Percentiles rank a stretch among this genome's conserved stretches.
Evolutionary conservation across 805 yeast species (phyloP).

Genomic region (Starmerella ratchasimensis): DNA sequence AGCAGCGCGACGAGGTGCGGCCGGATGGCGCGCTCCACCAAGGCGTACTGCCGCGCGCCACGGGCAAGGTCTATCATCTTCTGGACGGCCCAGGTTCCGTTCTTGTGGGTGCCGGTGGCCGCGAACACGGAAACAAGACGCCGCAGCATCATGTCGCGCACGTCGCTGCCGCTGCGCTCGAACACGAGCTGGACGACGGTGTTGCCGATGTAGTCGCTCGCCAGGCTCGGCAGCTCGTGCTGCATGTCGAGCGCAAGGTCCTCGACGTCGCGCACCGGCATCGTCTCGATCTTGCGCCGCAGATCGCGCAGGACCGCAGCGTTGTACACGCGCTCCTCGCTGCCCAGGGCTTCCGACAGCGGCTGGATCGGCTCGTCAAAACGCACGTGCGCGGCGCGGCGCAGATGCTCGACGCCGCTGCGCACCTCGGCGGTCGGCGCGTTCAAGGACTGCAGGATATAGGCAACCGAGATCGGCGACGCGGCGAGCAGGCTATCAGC

Average conservation of each 20-base stretch:
- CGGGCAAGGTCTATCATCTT: conserved; percentile 70
- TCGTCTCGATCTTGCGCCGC: conserved; percentile 48
- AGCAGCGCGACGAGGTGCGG: conserved; percentile 77
- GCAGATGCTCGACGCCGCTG: conserved; percentile 21
- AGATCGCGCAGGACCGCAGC: conserved; percentile 80
- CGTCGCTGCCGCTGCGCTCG: conserved; percentile 50
- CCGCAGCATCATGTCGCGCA: conserved; percentile 70
- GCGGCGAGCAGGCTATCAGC: conserved; percentile 1
- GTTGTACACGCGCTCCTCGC: conserved; percentile 52
- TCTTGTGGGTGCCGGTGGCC: conserved; percentile 88
- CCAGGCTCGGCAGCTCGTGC: conserved; percentile 76
- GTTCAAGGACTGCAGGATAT: conserved; percentile 26
- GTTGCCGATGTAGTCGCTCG: conserved; percentile 88
- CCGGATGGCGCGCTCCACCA: conserved; percentile 55
- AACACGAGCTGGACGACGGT: conserved; percentile 89
- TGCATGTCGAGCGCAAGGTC: conserved; percentile 71
- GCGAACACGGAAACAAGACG: conserved; percentile 67
- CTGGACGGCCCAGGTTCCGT: conserved; percentile 99
- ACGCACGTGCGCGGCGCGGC: conserved; percentile 25
- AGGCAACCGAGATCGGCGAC: conserved; percentile 20
- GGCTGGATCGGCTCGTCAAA: conserved; percentile 34
- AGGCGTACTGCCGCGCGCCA: conserved; percentile 45
- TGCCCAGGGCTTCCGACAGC: conserved; percentile 45
- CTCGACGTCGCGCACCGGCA: conserved; percentile 55
- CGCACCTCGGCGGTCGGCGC: conserved; percentile 23